Base-by-base conservation (phyloP, 106 monocot genomes). In the Dendrobium catenatum region DNA sequence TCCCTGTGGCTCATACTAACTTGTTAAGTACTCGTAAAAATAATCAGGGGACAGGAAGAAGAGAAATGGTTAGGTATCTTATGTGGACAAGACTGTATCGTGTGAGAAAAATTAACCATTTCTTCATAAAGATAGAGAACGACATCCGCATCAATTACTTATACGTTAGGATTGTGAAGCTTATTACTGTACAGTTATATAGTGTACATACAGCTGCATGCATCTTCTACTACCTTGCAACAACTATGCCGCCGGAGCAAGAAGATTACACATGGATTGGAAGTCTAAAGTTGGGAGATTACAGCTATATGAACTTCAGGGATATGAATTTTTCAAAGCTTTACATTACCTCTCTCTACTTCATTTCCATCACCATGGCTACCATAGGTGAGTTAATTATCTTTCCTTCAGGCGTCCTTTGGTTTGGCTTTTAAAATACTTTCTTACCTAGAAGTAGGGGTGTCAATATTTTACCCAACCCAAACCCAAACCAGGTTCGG, bases 161-260 rank as follows among this genome's bases (percentile, higher is more conserved):
- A 5, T 90, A 85, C 80, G 89, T 87, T 19, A 86, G 93, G 82
- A 93, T 93, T 0, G 87, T 87, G 5, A 93, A 90, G 89, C 90
- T 93, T 22, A 82, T 90, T 74, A 87, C 84, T 6, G 93, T 93
- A 2, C 90, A 93, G 80, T 77, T 93, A 24, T 90, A 93, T 78
- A 87, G 87, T 78, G 88, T 88, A 2, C 93, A 93, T 81, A 90
- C 85, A 18, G 90, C 90, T 2, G 93, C 93, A 17, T 87, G 93
- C 78, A 85, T 90, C 80, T 89, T 93, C 89, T 93, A 90, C 84
- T 93, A 90, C 80, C 89, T 93, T 0, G 93, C 93, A 22, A 90
- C 93, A 9, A 90, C 90, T 7, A 16, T 93, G 20, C 93, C 93
- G 0, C 89, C 88, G 5, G 73, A 81, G 10, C 42, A 80, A 19